A percentile compares a stretch with the other conserved stretches of the same genome.
phyloP scores from a whole-genome alignment of 1,284 basidiomycete genomes.

The Phylloporus gajari region DNA sequence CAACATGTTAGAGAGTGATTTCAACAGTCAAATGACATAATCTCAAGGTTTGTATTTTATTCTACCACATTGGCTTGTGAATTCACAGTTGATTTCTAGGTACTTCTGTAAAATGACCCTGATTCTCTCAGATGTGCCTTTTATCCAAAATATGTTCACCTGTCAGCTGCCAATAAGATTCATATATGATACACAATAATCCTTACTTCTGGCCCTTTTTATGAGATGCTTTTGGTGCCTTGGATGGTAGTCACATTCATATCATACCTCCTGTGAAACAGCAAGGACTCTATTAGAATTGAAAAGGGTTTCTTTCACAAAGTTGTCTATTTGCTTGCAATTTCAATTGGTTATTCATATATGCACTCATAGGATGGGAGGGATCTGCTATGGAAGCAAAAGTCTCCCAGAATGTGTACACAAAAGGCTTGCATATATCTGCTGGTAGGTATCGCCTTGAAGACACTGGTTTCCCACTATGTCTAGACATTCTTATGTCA shows the following conservation, averaged over 20 bases:
- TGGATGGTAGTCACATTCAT: background rate
- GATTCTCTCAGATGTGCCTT: constrained; percentile 3
- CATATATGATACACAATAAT: constrained; percentile 1
- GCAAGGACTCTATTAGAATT: background rate
- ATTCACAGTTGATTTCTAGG: background rate
- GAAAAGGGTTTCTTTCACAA: constrained; percentile 6
- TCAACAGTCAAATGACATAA: constrained; percentile 29
- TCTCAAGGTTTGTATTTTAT: constrained; percentile 18
- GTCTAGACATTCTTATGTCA: background rate
- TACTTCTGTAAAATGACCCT: constrained; percentile 12
- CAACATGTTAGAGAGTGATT: constrained; percentile 27
- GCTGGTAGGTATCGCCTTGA: constrained; percentile 16
- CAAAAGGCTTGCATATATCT: background rate
- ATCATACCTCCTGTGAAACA: background rate
- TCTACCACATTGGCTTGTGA: background rate
- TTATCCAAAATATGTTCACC: background rate
- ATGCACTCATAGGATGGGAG: background rate
- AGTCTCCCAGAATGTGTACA: background rate
- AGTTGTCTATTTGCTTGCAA: constrained; percentile 12
- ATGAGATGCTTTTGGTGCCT: no score
- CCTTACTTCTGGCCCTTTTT: background rate
- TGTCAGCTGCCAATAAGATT: background rate
- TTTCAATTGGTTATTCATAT: constrained; percentile 11
- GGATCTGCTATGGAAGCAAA: background rate
- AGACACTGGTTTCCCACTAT: background rate